Conservation (phyloP, 176 grass and related monocot genomes). For the Hordeum vulgare region MorexV3_pseudomolecules_assembly NC_058522.1:4880353-4880852, state of each 20-base stretch:
- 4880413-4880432: constrained; percentile 87
- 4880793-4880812: too few species aligned
- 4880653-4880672: constrained; percentile 92
- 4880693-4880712: constrained; percentile 13
- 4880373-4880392: constrained; percentile 60
- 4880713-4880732: not conserved
- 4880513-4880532: constrained; percentile 62
- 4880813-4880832: not conserved
- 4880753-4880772: not conserved
- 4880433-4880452: constrained; percentile 51
- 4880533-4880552: constrained; percentile 85
- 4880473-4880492: constrained; percentile 68
- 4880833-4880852: not conserved
- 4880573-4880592: constrained; percentile 29
- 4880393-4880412: constrained; percentile 85
- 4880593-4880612: constrained; percentile 54
- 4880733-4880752: not conserved
- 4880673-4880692: constrained; percentile 62
- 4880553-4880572: constrained; percentile 76
- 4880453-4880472: constrained; percentile 56
- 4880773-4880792: not conserved
- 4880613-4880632: constrained; percentile 80
- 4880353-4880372: constrained; percentile 54
- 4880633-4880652: constrained; percentile 87
- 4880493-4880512: constrained; percentile 56